phyloP scores from a whole-genome alignment of 169 alveolate genomes.

The Prorocentrum cordatum region DNA sequence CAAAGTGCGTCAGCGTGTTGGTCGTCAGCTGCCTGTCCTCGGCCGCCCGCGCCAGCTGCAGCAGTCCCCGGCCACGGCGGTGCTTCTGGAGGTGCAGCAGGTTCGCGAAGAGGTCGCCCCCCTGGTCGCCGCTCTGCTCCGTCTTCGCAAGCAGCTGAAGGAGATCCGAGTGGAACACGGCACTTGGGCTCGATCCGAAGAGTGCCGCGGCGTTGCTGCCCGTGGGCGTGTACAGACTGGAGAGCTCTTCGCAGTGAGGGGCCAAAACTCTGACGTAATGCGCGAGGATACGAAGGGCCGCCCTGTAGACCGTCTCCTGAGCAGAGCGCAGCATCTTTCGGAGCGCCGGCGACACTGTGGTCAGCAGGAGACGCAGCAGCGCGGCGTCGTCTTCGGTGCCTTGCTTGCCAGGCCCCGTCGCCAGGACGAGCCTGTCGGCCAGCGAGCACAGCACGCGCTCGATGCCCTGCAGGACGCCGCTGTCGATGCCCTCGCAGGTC shows the following conservation, averaged over 20 bases:
- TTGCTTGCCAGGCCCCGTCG: too few species aligned
- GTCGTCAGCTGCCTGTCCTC: slow-evolving; percentile 9
- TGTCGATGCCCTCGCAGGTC: slow-evolving; percentile 11
- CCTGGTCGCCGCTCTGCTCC: neutral
- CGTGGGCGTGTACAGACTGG: neutral
- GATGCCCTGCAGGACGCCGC: neutral
- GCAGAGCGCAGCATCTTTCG: neutral
- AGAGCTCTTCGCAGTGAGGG: neutral
- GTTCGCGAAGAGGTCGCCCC: slow-evolving; percentile 38
- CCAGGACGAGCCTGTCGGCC: neutral
- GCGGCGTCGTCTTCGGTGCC: too few species aligned
- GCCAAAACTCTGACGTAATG: neutral
- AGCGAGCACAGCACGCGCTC: slow-evolving; percentile 10
- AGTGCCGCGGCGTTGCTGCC: neutral
- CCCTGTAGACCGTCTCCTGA: neutral
- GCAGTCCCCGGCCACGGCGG: slow-evolving; percentile 10
- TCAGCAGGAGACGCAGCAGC: neutral
- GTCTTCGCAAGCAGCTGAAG: neutral
- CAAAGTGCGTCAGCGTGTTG: slow-evolving; percentile 30
- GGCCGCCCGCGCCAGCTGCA: neutral
- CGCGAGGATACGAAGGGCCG: slow-evolving; percentile 11
- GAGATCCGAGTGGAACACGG: neutral
- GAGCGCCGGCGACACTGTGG: neutral
- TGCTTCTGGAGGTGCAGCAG: slow-evolving; percentile 42
- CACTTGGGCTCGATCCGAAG: neutral